phyloP scores from a whole-genome alignment of 345 rosid genomes.

The Litchi chinensis region DNA sequence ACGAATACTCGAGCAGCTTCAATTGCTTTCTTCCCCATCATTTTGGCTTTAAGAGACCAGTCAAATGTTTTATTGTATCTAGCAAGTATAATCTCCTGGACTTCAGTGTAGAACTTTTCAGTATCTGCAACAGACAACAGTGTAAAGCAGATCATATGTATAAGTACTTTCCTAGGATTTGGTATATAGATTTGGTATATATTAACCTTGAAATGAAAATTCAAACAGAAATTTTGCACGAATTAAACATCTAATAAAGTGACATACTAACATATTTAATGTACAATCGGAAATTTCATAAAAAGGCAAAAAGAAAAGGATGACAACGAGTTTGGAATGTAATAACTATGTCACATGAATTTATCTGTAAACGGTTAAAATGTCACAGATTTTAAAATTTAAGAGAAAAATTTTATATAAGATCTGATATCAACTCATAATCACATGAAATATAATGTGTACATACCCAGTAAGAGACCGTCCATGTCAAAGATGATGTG shows the following conservation, averaged over 20 bases:
- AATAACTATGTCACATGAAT: background rate
- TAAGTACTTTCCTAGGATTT: background rate
- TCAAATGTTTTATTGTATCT: slow-evolving; percentile 86
- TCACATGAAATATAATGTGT: background rate
- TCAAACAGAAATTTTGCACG: background rate
- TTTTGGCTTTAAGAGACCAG: slow-evolving; percentile 90
- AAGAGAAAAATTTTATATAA: background rate
- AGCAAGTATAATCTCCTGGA: slow-evolving; percentile 79
- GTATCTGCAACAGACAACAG: slow-evolving; percentile 60
- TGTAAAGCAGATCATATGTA: slow-evolving; percentile 1
- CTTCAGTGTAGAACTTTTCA: slow-evolving; percentile 89
- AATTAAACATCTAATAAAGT: background rate
- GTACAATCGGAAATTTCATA: background rate
- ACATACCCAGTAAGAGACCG: slow-evolving; percentile 83
- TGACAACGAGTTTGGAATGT: background rate
- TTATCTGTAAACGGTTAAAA: background rate
- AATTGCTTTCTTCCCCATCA: slow-evolving; percentile 95
- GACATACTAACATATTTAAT: background rate
- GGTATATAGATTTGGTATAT: background rate
- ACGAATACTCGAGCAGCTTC: slow-evolving; percentile 84
- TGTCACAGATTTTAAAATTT: background rate
- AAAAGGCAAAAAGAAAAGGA: background rate
- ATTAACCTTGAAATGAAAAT: background rate
- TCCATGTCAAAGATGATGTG: slow-evolving; percentile 98
- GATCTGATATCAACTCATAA: background rate